These are phyloP conservation scores for Epicoccum sorghinum DNA, from an alignment of 2,329 filamentous ascomycete genomes.

Conservation along the genomic window DNA sequence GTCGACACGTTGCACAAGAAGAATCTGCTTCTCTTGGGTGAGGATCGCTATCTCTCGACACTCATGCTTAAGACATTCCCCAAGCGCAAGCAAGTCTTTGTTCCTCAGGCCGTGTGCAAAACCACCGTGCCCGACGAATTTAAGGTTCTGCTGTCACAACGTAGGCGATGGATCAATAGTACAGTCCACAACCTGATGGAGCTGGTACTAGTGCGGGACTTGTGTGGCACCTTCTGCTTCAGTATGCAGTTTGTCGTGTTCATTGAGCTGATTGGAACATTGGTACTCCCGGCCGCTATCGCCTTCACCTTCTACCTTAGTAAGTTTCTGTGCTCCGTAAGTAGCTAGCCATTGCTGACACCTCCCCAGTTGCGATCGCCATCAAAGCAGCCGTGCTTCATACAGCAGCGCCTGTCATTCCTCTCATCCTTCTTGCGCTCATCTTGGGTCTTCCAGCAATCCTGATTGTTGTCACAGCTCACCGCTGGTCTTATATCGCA, in stretches of 20 bases:
- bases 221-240: slow-evolving; percentile 99
- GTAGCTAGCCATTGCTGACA: slow-evolving; percentile 32
- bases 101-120: slow-evolving; percentile 98
- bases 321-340: slow-evolving; percentile 58
- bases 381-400: slow-evolving; percentile 69
- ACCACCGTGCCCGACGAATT: slow-evolving; percentile 95
- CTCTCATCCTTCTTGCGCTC: slow-evolving; percentile 83
- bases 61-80: slow-evolving; percentile 99
- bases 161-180: slow-evolving; percentile 98
- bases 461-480: slow-evolving; percentile 90
- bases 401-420: slow-evolving; percentile 77
- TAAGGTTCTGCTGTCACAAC: slow-evolving; percentile 88
- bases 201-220: slow-evolving; percentile 89
- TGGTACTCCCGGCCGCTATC: slow-evolving; percentile 94
- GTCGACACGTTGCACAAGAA: slow-evolving; percentile 98
- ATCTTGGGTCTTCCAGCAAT: slow-evolving; percentile 93
- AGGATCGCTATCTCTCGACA: slow-evolving; percentile 94
- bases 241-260: slow-evolving; percentile 99
- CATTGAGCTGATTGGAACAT: slow-evolving; percentile 90
- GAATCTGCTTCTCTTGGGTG: slow-evolving; percentile 87
- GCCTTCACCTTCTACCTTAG: slow-evolving; percentile 95
- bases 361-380: slow-evolving; percentile 74
- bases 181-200: slow-evolving; percentile 99
- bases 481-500: slow-evolving; percentile 86
- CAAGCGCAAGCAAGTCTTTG: slow-evolving; percentile 98